Evolutionary conservation across 164 flowering plant genomes (phyloP), one percentile per base, ranked within the genome.

Genomic region (Magnolia officinalis): DNA sequence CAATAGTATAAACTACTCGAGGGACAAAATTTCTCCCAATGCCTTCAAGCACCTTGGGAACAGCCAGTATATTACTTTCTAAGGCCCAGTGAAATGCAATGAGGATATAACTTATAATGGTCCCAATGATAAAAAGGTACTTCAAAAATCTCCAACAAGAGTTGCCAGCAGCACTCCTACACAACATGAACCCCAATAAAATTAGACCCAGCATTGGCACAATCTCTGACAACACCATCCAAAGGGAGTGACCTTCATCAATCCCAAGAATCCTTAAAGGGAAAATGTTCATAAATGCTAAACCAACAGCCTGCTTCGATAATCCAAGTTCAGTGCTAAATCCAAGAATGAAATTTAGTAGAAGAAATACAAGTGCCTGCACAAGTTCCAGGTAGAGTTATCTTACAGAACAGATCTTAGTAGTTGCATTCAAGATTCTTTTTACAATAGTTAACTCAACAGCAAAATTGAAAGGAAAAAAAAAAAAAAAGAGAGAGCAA

Each of bases 231-330:
- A 83, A 63, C 76, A 77, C 78, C 26, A 51, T 73, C 95, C 85
- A 86, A 55, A 86, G 1, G 64, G 84, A 79, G 72, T 89, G 85
- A 73, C 69, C 78, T 37, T 78, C 67, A 59, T 77, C 64, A 77
- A 85, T 76, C 49, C 84, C 86, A 66, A 87, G 78, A 77, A 84
- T 77, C 82, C 85, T 87, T 10, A 89, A 84, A 77, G 89, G 78
- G 68, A 79, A 73, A 26, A 66, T 74, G 63, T 75, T 84, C 84
- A 87, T 67, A 76, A 89, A 87, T n/a, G 9, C 76, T n/a, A 91
- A 90, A 72, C 79, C 85, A n/a, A 82, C 86, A 72, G 89, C 90
- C 83, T 94, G 95, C 88, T 96, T 96, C 77, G 94, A 88, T 64
- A 91, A 77, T 73, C 97, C 97, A 81, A 85, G 72, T 79, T 91